Base-by-base conservation (phyloP, 2,329 filamentous ascomycete species). In the Fusarium decemcellulare region DNA sequence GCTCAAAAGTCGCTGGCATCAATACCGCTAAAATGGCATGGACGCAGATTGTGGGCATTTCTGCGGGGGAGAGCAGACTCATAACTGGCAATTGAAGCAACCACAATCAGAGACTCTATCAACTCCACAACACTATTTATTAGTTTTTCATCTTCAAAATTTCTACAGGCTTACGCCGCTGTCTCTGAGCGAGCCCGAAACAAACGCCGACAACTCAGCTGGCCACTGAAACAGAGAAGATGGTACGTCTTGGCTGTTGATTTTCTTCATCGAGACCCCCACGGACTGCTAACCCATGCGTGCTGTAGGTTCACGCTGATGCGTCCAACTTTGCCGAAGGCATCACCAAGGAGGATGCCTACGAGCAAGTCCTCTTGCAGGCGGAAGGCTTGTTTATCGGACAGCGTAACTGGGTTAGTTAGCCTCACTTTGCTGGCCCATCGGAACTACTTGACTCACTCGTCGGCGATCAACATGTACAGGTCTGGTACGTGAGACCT, bases 351-450 rank as follows among this genome's bases (percentile, higher is more conserved):
- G 84, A 88, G 61, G 88, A 93, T 66, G 92, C 91, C 27, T 95
- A 95, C 71, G 85, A 87, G 67, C 92, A 95, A 74, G 89, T 95
- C 2, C 81, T 94, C 12, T 84, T 91, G 54, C 91, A 94, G 76
- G 90, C 91, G 1, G 85, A 88, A 66, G 89, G 89, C 1, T 82
- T 96, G 1, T 90, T 94, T 71, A 86, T 90, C 27, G 92, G 86
- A 8, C 93, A 95, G 77, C 86, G 90, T 53, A 95, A 95, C 76
- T 95, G 93, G 93, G 93, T 95, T 81, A 71, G 86, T 75, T 18
- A 23, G 27, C 48, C 10, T 68, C 27, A 32, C 39, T 29, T 47
- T 44, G 15, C 48, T 29, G 29, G 37, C 47, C 11, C 32, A 34
- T 34, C 8, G 42, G 14, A 59, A 48, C 42, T 40, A 42, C 43